Evolutionary conservation across 2,329 filamentous ascomycete species (phyloP), one percentile per base, ranked within the genome.

Genomic region (Lachnellula subtilissima): DNA sequence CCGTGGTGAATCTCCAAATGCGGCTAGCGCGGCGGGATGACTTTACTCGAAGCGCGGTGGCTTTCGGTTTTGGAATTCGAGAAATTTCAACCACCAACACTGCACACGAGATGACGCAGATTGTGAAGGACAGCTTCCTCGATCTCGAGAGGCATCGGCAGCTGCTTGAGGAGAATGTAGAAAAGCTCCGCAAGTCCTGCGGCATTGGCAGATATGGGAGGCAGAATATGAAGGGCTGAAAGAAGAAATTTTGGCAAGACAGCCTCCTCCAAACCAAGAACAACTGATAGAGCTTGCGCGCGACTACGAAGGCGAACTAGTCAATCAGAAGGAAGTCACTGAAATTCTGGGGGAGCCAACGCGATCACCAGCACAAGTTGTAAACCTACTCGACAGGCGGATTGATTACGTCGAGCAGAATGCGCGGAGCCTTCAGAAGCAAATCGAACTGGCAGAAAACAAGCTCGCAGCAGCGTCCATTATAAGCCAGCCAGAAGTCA

Each of bases 361-460:
- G 45, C 82, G 84, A 64, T 78, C 77, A 46, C 76, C 77, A 56
- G 75, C 79, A 51, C 86, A 92, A 68, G 82, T 94, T 56, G 70
- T 86, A 59, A 82, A 82, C 65, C 73, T 89, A 23, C 79, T 96
- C 46, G 80, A 82, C 22, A 85, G 89, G 56, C 83, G 94, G 43
- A 83, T 96, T 69, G 92, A 97, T 71, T 97, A 97, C 71, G 91
- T 97, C 54, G 83, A 85, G 67, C 85, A 87, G 69, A 97, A 96
- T 72, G 82, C 93, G 53, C 74, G 79, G 49, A 87, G 84, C 0
- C 75, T 96, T 55, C 82, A 88, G 68, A 91, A 87, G 37, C 83
- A 87, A 60, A 73, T 90, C 28, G 78, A 81, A 52, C 71, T 76
- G 1, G 84, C 84, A 6, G 86, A 96, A 71, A 80, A 86, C 59